Evolutionary conservation across 2,329 filamentous ascomycete species (phyloP).

Genomic region (Ceratocystis papillata): DNA sequence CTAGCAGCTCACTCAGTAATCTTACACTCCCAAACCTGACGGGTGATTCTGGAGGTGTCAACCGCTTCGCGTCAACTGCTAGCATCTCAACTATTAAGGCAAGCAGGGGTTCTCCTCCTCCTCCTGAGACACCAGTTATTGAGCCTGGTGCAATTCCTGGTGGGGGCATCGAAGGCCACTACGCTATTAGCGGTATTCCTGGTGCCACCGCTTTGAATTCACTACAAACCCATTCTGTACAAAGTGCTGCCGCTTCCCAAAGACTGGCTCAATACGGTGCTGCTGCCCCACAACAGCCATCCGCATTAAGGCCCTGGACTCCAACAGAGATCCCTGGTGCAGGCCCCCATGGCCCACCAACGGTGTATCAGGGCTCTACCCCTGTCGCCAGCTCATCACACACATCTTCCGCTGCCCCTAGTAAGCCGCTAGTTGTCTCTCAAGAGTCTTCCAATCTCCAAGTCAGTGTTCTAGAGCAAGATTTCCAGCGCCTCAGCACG

Average conservation of each 20-base stretch:
- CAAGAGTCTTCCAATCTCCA: conserved; percentile 35
- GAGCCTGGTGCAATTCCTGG: conserved; percentile 59
- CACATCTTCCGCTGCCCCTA: conserved; percentile 4
- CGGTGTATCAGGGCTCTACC: conserved; percentile 72
- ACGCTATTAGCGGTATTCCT: conserved; percentile 82
- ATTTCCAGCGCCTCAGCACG: conserved; percentile 70
- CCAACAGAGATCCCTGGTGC: conserved; percentile 82
- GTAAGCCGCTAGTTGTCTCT: conserved; percentile 13
- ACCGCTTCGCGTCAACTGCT: conserved; percentile 65
- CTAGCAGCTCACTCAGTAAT: conserved; percentile 26
- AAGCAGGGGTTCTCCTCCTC: conserved; percentile 83
- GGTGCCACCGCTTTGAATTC: conserved; percentile 72
- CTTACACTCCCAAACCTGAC: conserved; percentile 33
- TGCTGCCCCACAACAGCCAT: conserved; percentile 34
- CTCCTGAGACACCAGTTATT: conserved; percentile 79
- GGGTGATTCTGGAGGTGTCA: conserved; percentile 41
- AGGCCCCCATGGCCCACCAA: conserved; percentile 78
- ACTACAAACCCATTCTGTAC: conserved; percentile 38
- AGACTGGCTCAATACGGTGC: conserved; percentile 66
- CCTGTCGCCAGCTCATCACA: conserved; percentile 31
- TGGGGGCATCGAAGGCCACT: conserved; percentile 80
- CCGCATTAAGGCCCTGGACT: conserved; percentile 68
- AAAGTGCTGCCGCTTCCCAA: conserved; percentile 73
- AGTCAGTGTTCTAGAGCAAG: conserved; percentile 68
- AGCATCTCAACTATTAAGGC: conserved; percentile 90